A percentile compares a stretch with the other conserved stretches of the same genome.
Conservation (phyloP, 2,329 filamentous ascomycete species). For the Penicillium sp. region DNA sequence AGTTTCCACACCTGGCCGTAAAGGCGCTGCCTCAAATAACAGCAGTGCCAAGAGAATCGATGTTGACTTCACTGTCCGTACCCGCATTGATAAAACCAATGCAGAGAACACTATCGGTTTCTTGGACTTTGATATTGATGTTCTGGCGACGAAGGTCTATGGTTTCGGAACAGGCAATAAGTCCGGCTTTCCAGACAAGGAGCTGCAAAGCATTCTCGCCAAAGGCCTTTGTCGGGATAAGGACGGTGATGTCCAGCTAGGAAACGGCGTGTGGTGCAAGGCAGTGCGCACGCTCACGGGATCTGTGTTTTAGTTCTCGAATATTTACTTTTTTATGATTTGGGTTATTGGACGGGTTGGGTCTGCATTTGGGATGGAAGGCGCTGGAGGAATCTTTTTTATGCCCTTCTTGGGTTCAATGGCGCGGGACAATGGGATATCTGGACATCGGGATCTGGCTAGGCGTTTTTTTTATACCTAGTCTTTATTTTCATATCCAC, state of each 20-base stretch:
- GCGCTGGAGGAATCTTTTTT: neutral
- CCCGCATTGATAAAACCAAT: slow-evolving; percentile 22
- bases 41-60: slow-evolving; percentile 34
- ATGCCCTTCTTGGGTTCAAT: neutral
- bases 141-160: slow-evolving; percentile 43
- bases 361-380: neutral
- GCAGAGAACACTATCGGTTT: slow-evolving; percentile 24
- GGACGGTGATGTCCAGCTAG: slow-evolving; percentile 28
- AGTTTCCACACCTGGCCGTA: slow-evolving; percentile 13
- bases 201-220: slow-evolving; percentile 39
- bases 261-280: slow-evolving; percentile 42
- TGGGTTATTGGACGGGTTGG: neutral
- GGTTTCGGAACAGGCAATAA: slow-evolving; percentile 36
- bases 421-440: neutral
- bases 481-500: slow-evolving; percentile 3
- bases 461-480: slow-evolving; percentile 6
- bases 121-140: slow-evolving; percentile 41
- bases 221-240: slow-evolving; percentile 25
- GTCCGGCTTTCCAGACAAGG: slow-evolving; percentile 33
- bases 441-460: neutral
- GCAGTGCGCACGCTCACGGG: slow-evolving; percentile 39
- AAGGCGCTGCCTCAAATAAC: slow-evolving; percentile 13
- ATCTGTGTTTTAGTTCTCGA: slow-evolving; percentile 34
- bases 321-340: slow-evolving; percentile 8
- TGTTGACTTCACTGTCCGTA: slow-evolving; percentile 42